phyloP scores from a whole-genome alignment of 345 rosid species.

The Abelmoschus esculentus region DNA sequence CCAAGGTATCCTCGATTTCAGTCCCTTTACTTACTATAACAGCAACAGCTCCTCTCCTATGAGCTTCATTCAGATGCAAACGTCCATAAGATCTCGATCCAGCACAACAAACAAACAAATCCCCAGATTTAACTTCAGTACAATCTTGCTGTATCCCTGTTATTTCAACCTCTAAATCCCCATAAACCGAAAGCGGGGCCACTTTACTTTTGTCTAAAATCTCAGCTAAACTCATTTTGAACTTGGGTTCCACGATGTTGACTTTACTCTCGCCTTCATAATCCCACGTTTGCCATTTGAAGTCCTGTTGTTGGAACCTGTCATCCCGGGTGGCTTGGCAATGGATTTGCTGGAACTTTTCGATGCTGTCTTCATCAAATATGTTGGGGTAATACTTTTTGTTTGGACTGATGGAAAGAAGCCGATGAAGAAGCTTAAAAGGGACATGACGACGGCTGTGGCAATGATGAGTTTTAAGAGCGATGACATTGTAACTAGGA shows the following conservation, averaged over 20 bases:
- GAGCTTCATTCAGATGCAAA: slow-evolving; percentile 74
- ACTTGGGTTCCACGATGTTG: slow-evolving; percentile 69
- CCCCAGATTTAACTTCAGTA: slow-evolving; percentile 65
- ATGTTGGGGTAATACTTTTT: slow-evolving; percentile 55
- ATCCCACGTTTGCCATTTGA: slow-evolving; percentile 46
- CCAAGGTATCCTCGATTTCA: slow-evolving; percentile 77
- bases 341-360: slow-evolving; percentile 64
- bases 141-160: slow-evolving; percentile 87
- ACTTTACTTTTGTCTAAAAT: slow-evolving; percentile 84
- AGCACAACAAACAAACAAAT: slow-evolving; percentile 79
- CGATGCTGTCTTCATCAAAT: slow-evolving; percentile 64
- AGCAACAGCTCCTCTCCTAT: slow-evolving; percentile 94
- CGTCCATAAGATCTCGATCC: slow-evolving; percentile 60
- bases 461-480: slow-evolving; percentile 19
- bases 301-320: slow-evolving; percentile 68
- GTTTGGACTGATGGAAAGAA: slow-evolving; percentile 28
- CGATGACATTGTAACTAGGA: slow-evolving; percentile 27
- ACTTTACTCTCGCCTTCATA: slow-evolving; percentile 37
- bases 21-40: slow-evolving; percentile 89
- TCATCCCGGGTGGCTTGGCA: slow-evolving; percentile 66
- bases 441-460: slow-evolving; percentile 5
- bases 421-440: slow-evolving; percentile 21
- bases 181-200: slow-evolving; percentile 78
- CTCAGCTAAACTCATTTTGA: slow-evolving; percentile 78
- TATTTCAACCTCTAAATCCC: slow-evolving; percentile 80